Conservation (phyloP, 2,329 filamentous ascomycete genomes). For the Huntiella omanensis region DNA sequence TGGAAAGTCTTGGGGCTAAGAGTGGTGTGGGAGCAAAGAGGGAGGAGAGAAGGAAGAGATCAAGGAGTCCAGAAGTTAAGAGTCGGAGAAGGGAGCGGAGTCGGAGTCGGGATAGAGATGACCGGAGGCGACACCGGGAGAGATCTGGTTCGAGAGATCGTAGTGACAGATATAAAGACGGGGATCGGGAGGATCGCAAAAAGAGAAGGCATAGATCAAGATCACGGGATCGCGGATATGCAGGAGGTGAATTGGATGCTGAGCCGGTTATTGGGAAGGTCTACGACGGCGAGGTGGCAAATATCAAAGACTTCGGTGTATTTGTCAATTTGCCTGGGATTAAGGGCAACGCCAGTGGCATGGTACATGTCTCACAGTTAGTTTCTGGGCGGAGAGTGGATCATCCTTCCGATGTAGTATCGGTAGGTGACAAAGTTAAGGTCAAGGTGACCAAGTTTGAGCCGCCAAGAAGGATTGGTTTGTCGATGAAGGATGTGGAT, state of each 20-base stretch:
- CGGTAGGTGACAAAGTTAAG: conserved; percentile 65
- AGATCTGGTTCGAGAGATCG: conserved; percentile 23
- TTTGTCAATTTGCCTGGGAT: conserved; percentile 88
- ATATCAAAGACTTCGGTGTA: conserved; percentile 85
- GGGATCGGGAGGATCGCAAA: conserved; percentile 15
- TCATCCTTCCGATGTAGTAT: conserved; percentile 74
- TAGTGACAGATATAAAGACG: conserved; percentile 16
- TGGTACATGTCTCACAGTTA: conserved; percentile 87
- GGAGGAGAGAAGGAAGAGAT: conserved; percentile 26
- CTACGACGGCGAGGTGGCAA: conserved; percentile 77
- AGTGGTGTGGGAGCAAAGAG: conserved; percentile 30
- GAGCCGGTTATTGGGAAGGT: conserved; percentile 66
- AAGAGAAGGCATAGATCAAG: conserved; percentile 19
- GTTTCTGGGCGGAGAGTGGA: conserved; percentile 71
- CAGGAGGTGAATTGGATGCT: conserved; percentile 52
- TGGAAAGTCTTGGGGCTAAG: conserved; percentile 48
- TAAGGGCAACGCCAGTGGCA: conserved; percentile 70
- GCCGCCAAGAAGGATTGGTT: conserved; percentile 50
- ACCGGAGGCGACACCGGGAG: conserved; percentile 28
- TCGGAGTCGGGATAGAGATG: conserved; percentile 16
- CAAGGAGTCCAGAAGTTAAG: conserved; percentile 24
- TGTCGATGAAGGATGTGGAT: conserved; percentile 96
- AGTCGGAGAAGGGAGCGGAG: conserved; percentile 18
- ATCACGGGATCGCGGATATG: conserved; percentile 13
- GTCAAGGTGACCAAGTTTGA: conserved; percentile 86